These are phyloP conservation scores for Liriodendron chinense DNA, from an alignment of 164 flowering plant genomes.

Conservation along the genomic window DNA sequence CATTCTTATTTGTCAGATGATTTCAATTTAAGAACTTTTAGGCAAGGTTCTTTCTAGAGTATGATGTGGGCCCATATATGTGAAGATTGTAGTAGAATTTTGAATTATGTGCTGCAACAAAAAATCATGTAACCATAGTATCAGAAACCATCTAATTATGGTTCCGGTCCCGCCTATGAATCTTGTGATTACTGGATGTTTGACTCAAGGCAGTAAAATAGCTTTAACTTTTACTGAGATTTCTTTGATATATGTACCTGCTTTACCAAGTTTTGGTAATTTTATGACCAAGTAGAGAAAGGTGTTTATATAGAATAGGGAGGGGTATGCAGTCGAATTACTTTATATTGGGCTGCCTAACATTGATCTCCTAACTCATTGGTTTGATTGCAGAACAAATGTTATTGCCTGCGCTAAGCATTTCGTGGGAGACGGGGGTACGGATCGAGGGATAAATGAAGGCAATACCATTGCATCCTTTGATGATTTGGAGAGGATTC, in stretches of 20 bases:
- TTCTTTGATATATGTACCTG: not conserved
- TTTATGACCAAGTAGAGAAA: not conserved
- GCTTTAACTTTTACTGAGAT: not conserved
- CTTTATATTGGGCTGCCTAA: not conserved
- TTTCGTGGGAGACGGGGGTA: slow-evolving; percentile 87
- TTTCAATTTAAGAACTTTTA: no score
- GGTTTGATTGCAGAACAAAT: slow-evolving; percentile 40
- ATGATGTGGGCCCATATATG: no score
- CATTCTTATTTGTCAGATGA: no score
- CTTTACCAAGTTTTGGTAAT: not conserved
- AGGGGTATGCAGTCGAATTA: not conserved
- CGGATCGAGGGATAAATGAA: slow-evolving; percentile 69
- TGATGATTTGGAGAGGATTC: slow-evolving; percentile 56
- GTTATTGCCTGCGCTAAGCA: slow-evolving; percentile 73
- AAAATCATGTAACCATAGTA: no score
- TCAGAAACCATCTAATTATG: no score
- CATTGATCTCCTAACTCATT: not conserved
- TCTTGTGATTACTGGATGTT: no score
- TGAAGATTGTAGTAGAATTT: no score
- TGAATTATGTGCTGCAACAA: no score
- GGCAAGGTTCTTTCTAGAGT: no score
- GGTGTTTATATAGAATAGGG: not conserved
- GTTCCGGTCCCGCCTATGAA: no score
- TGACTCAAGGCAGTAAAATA: not conserved
- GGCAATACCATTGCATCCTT: slow-evolving; percentile 59